Base-by-base conservation (phyloP, 208 protist species). In the Balamuthia mandrillaris region DNA sequence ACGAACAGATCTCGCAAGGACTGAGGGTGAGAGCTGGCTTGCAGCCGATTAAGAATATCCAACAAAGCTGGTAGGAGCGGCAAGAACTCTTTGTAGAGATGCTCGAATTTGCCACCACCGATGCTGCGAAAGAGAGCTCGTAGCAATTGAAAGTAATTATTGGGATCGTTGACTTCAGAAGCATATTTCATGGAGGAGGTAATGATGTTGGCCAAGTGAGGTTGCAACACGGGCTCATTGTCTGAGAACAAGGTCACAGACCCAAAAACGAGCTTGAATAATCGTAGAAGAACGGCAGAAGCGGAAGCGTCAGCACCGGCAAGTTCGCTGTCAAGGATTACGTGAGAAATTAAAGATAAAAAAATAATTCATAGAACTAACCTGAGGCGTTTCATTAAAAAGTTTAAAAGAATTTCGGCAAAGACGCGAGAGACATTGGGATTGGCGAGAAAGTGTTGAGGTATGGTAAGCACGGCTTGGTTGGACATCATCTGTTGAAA, bases 231-330 rank as follows among this genome's bases (percentile, higher is more conserved):
- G 1, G 58, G 72, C 85, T 96, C 93, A 63, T 95, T 93, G 18
- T 95, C 89, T 12, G 89, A 35, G 54, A 94, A 94, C 27, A 94
- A 56, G 4, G 77, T 84, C 18, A 96, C 85, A 5, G 88, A 75
- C 56, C 87, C 87, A 72, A 96, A 95, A 10, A 95, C 60, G 16
- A 95, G 87, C 75, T 95, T 94, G 65, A 96, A 95, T 2, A 96
- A 77, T 41, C 87, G 83, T 7, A 95, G 70, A 6, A 93, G 14
- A 12, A 92, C 70, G 3, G 27, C 29, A 16, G 88, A 24, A 9
- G 29, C 39, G 18, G 49, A 35, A 35, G 72, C 83, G 54, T 92
- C 65, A 0, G 68, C 33, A 5, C 41, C 41, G 47, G 75, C 88
- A 16, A 92, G 81, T 14, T 61, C 45, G 9, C 66, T 81, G 54